phyloP scores from a whole-genome alignment of 2,329 filamentous ascomycete genomes.

The Neonectria neomacrospora region DNA sequence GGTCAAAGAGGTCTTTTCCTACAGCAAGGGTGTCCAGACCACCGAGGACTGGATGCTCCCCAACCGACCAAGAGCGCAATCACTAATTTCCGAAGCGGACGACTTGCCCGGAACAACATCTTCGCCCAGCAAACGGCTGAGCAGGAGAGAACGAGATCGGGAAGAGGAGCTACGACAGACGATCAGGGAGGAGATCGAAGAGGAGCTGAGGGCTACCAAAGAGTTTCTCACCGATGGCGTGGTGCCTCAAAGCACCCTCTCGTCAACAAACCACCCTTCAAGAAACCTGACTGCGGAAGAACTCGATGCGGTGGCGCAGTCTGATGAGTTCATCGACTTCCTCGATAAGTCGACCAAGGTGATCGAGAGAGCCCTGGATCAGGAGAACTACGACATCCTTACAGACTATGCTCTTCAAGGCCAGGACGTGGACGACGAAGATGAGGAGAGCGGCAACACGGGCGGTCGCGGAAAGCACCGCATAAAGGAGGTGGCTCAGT shows the following conservation, averaged over 20 bases:
- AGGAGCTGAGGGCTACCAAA: constrained; percentile 82
- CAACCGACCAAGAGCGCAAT: constrained; percentile 57
- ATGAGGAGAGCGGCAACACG: constrained; percentile 78
- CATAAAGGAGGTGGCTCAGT: constrained; percentile 89
- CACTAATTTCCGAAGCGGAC: constrained; percentile 68
- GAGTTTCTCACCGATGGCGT: constrained; percentile 64
- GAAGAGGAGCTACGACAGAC: constrained; percentile 91
- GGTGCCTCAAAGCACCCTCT: constrained; percentile 36
- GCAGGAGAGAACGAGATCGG: constrained; percentile 80
- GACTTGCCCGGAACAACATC: constrained; percentile 64
- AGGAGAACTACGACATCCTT: constrained; percentile 91
- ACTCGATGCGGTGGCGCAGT: constrained; percentile 87
- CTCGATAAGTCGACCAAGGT: constrained; percentile 96
- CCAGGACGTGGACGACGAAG: constrained; percentile 80
- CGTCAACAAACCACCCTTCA: constrained; percentile 74
- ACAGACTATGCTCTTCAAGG: constrained; percentile 92
- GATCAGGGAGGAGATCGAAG: constrained; percentile 89
- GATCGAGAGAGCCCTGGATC: constrained; percentile 92
- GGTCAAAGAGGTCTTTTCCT: constrained; percentile 88
- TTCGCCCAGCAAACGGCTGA: constrained; percentile 77
- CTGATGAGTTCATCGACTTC: constrained; percentile 94
- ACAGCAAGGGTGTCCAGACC: constrained; percentile 97
- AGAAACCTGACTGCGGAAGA: constrained; percentile 86
- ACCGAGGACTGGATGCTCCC: constrained; percentile 76
- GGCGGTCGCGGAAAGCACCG: constrained; percentile 77